Conservation (phyloP, 768 basidiomycete genomes). For the Boletus tomentosulus region DNA sequence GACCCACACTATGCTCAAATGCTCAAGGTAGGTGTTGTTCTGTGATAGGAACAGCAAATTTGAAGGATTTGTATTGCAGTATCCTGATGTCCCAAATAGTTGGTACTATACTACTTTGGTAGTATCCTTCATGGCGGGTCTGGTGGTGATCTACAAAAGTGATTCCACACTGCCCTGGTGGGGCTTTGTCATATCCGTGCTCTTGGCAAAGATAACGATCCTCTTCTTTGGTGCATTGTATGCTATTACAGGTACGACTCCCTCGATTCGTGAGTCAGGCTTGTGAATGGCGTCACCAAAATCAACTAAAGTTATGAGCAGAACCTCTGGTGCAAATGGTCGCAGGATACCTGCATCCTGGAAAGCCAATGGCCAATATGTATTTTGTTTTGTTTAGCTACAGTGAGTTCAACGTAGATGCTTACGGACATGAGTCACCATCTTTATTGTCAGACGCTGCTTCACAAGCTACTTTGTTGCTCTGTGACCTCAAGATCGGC, state of each 20-base stretch:
- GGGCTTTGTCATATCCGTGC: constrained; percentile 49
- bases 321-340: constrained; percentile 35
- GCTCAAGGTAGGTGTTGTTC: too few species aligned
- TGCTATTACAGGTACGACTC: constrained; percentile 40
- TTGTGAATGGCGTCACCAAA: background rate
- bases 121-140: constrained; percentile 43
- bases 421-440: constrained; percentile 36
- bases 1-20: too few species aligned
- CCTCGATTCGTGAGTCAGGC: constrained; percentile 19
- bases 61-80: constrained; percentile 18
- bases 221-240: constrained; percentile 53
- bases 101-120: constrained; percentile 31
- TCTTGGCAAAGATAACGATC: constrained; percentile 46
- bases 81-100: constrained; percentile 31
- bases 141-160: constrained; percentile 52
- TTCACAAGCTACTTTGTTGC: constrained; percentile 45
- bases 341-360: constrained; percentile 35
- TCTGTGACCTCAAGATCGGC: constrained; percentile 52
- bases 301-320: background rate
- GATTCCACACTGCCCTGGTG: constrained; percentile 58
- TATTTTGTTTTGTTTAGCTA: constrained; percentile 44
- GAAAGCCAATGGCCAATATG: constrained; percentile 43
- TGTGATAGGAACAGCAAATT: too few species aligned
- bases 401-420: constrained; percentile 28
- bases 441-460: constrained; percentile 42